Base-by-base conservation (phyloP, 2,329 filamentous ascomycete species). In the Aureobasidium sp. region DNA sequence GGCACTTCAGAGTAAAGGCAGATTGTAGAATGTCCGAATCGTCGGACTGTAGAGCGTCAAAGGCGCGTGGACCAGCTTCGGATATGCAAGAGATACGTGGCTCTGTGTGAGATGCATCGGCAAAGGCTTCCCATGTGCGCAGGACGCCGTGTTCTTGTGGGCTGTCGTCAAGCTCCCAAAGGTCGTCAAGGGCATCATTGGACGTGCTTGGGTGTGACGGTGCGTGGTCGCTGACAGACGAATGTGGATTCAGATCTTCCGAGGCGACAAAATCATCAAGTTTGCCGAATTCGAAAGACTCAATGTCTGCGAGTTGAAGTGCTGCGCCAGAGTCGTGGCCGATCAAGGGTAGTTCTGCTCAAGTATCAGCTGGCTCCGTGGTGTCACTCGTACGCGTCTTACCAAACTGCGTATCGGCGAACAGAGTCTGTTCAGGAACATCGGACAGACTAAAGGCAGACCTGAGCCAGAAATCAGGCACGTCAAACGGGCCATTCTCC, bases 41-140 rank as follows among this genome's bases (percentile, higher is more conserved):
- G 75, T 78, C 22, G 65, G 66, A 16, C 64, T 60, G 58, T 44
- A 57, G 70, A 67, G 82, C 73, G 69, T 91, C 85, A 56, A 88
- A 87, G 2, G 79, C 75, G 8, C 67, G 66, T 1, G 84, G 73
- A 0, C 85, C 85, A 24, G 83, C 80, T 67, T 93, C 88, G 2
- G 81, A 84, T 11, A 90, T 69, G 57, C 86, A 84, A 1, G 76
- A 66, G 16, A 45, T 17, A 12, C 29, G 30, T 1, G 65, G 59
- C 8, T 71, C 67, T 4, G 71, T 63, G 4, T 71, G 63, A n/a
- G 71, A 64, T 1, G 68, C 60, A 10, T 68, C 64, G 1, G 75
- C 69, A 14, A 90, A 90, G 1, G 68, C 70, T 59, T 89, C 83
- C 88, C 88, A 93, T 1, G 83, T 84, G 56, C 77, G 78, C 61